A percentile compares a stretch with the other conserved stretches of the same genome.
Evolutionary conservation across 139 green algal species (phyloP).

Genomic region (Tetraselmis chui): DNA sequence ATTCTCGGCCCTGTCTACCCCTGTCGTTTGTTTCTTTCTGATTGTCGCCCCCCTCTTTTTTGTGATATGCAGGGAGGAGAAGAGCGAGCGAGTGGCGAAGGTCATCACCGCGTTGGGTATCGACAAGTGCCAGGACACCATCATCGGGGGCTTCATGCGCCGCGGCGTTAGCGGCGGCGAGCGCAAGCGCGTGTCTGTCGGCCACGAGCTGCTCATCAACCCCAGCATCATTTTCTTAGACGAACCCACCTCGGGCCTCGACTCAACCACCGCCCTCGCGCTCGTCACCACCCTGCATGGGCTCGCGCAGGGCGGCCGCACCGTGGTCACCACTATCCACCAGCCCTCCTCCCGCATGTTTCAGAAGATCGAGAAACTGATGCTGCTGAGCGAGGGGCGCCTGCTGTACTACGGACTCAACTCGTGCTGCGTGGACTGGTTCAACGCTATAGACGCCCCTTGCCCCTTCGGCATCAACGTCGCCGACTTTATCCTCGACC

Average conservation of each 20-base stretch:
- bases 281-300: constrained; percentile 64
- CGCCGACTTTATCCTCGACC: constrained; percentile 74
- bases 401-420: constrained; percentile 74
- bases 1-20: not conserved
- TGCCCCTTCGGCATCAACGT: constrained; percentile 66
- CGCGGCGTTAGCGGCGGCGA: constrained; percentile 87
- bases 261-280: constrained; percentile 86
- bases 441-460: constrained; percentile 41
- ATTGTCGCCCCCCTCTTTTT: too few species aligned
- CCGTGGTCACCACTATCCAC: constrained; percentile 88
- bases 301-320: constrained; percentile 64
- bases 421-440: constrained; percentile 45
- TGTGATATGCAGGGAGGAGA: constrained; percentile 35
- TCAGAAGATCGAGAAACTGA: constrained; percentile 67
- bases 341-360: constrained; percentile 81
- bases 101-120: constrained; percentile 69
- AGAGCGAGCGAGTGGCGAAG: constrained; percentile 53
- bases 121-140: constrained; percentile 71
- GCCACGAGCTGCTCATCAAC: constrained; percentile 89
- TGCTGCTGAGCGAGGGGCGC: constrained; percentile 57
- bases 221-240: constrained; percentile 84
- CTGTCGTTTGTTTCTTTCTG: too few species aligned
- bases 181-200: constrained; percentile 82
- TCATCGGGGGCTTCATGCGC: constrained; percentile 78
- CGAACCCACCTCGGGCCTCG: constrained; percentile 67